Conservation (phyloP, 805 yeast genomes). For the Sugiyamaella americana region DNA sequence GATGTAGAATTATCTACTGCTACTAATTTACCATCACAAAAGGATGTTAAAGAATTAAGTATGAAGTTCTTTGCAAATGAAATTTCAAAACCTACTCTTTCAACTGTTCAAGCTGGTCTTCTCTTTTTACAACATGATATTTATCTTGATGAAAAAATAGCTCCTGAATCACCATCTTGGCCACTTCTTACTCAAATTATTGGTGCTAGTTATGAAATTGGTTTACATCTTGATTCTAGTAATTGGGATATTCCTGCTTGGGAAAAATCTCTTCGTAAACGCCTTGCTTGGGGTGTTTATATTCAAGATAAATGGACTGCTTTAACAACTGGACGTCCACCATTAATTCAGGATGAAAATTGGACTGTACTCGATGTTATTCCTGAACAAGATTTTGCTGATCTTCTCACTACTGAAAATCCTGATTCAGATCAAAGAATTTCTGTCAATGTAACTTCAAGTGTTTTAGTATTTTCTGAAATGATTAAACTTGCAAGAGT, state of each 20-base stretch:
- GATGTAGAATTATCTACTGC: constrained; percentile 20
- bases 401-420: constrained; percentile 6
- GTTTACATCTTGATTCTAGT: constrained; percentile 75
- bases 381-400: constrained; percentile 15
- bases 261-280: constrained; percentile 78
- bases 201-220: constrained; percentile 77
- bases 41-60: constrained; percentile 5
- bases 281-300: constrained; percentile 89
- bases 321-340: constrained; percentile 67
- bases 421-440: constrained; percentile 2
- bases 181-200: constrained; percentile 62
- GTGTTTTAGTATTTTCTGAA: constrained; percentile 21
- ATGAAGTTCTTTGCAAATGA: constrained; percentile 20
- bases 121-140: constrained; percentile 39
- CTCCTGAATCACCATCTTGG: constrained; percentile 36
- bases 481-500: constrained; percentile 21
- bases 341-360: constrained; percentile 64
- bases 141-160: constrained; percentile 20
- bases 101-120: constrained; percentile 34
- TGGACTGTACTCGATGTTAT: constrained; percentile 65
- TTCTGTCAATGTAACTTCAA: constrained; percentile 18
- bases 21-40: constrained; percentile 15
- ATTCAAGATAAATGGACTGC: constrained; percentile 85
- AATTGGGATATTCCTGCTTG: constrained; percentile 84
- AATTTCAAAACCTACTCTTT: constrained; percentile 15